Base-by-base conservation (phyloP, 306 rosid genomes). In the Acacia crassicarpa region DNA sequence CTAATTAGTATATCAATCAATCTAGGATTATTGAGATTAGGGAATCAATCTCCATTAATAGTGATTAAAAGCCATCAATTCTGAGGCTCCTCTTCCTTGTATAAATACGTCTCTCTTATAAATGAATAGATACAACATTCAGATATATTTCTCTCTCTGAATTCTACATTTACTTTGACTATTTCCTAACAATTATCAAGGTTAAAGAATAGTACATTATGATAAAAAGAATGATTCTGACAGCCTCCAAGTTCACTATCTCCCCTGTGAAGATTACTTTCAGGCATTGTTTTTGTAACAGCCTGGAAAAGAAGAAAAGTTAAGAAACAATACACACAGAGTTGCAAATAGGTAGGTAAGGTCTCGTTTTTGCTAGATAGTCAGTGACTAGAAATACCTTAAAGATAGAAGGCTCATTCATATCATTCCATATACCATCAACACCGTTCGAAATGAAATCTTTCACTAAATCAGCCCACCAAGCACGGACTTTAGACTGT, bases 361-460 rank as follows among this genome's bases (percentile, higher is more conserved):
- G 63, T 76, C 45, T 51, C 63, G 45, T 66, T 75, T 44, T 70
- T 6, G 33, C 74, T 69, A 9, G 54, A 22, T 41, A 68, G 20
- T 53, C 12, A 35, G 38, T 48, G 49, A 22, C 56, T 61, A 48
- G 11, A 83, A 82, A 76, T 84, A 93, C 98, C 98, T 91, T 94
- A 72, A 94, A 91, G 67, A 94, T 56, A 51, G 98, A 84, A 7
- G 98, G 98, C 87, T 94, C 98, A 72, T 94, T 94, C 98, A 94
- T 94, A 86, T 94, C 98, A 84, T 94, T 94, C 98, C 98, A 94
- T 86, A 94, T 94, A 78, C 98, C 98, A 78, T 94, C 97, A 84
- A 91, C 97, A 81, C 97, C 98, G 67, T 88, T 89, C 76, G 87
- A 79, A 86, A 77, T 71, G 77, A 92, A 94, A 83, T 91, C 97